Percentiles rank a stretch among this genome's conserved stretches.
phyloP scores from a whole-genome alignment of 495 filamentous ascomycete species.

The Podospora australis region DNA sequence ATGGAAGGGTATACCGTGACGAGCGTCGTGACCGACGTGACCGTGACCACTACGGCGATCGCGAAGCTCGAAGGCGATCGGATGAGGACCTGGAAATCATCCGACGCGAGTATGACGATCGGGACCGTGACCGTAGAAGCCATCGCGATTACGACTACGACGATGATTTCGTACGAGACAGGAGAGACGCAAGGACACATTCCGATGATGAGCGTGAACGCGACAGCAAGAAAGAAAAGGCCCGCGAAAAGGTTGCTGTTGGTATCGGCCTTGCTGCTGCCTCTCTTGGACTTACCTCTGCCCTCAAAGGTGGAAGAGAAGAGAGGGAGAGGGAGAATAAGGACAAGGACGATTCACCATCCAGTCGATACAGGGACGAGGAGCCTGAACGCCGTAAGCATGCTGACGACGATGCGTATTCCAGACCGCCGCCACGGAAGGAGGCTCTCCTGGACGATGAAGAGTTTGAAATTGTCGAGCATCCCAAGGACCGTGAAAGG shows the following conservation, averaged over 20 bases:
- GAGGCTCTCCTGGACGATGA: slow-evolving; percentile 29
- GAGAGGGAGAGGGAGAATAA: slow-evolving; percentile 23
- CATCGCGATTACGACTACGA: slow-evolving; percentile 18
- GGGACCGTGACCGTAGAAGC: slow-evolving; percentile 19
- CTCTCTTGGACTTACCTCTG: slow-evolving; percentile 28
- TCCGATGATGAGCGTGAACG: slow-evolving; percentile 19
- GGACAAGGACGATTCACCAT: slow-evolving; percentile 19
- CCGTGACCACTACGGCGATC: slow-evolving; percentile 16
- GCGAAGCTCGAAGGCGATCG: slow-evolving; percentile 29
- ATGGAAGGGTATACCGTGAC: slow-evolving; percentile 26
- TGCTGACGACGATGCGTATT: slow-evolving; percentile 21
- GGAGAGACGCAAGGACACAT: slow-evolving; percentile 13
- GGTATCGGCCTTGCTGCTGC: slow-evolving; percentile 34
- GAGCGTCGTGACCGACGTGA: slow-evolving; percentile 31
- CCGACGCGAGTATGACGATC: slow-evolving; percentile 17
- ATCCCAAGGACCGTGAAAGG: slow-evolving; percentile 25
- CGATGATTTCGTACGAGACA: slow-evolving; percentile 19
- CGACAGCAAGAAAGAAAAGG: slow-evolving; percentile 21
- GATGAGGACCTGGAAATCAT: slow-evolving; percentile 30
- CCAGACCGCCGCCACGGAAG: slow-evolving; percentile 13
- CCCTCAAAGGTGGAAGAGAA: slow-evolving; percentile 15
- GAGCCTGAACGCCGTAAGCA: slow-evolving; percentile 12
- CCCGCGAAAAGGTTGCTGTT: slow-evolving; percentile 31
- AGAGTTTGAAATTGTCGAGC: slow-evolving; percentile 33
- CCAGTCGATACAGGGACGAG: slow-evolving; percentile 19